Evolutionary conservation across 805 yeast species (phyloP), one percentile per base, ranked within the genome.

Genomic region (Teunomyces tritomae): DNA sequence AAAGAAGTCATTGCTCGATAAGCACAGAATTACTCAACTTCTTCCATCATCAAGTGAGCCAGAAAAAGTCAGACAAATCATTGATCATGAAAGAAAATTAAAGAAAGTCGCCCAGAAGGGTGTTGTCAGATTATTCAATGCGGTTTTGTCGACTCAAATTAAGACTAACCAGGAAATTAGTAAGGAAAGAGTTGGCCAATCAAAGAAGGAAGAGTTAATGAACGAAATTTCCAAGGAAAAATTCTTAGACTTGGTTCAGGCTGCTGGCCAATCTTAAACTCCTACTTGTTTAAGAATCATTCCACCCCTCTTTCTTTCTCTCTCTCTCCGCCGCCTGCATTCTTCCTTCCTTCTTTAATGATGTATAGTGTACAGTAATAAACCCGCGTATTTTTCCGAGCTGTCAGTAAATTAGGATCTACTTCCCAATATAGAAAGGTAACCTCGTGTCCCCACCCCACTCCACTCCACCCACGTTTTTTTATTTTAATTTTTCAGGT

Each of bases 101-200:
- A 84, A 86, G 62, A 89, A 89, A 61, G 77, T 83, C 20, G 98
- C 96, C 0, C 96, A 89, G 68, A 75, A 84, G 54, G 97, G 97
- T 70, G 96, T 88, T 10, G 89, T 89, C 7, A 80, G 83, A 62
- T 77, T 88, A 54, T 89, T 85, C 71, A 92, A 87, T 61, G 96
- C 96, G 1, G 83, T 89, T 24, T 76, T 87, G 61, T 77, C 87
- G 28, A 85, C 96, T 0, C 97, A 89, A 65, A 78, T 80, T 9
- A 75, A 72, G 49, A 80, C 89, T 2, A 71, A 66, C 26, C 71
- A 72, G 45, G 85, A 79, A 52, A 64, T 81, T 2, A 57, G 65
- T n/a, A 69, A 70, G 10, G 82, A 75, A 16, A 69, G 59, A 46
- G 70, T 66, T 24, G 80, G 77, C 43, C 72, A 65, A 44, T 63